Conservation (phyloP, 805 yeast species). For the Kregervanrija delftensis region DNA sequence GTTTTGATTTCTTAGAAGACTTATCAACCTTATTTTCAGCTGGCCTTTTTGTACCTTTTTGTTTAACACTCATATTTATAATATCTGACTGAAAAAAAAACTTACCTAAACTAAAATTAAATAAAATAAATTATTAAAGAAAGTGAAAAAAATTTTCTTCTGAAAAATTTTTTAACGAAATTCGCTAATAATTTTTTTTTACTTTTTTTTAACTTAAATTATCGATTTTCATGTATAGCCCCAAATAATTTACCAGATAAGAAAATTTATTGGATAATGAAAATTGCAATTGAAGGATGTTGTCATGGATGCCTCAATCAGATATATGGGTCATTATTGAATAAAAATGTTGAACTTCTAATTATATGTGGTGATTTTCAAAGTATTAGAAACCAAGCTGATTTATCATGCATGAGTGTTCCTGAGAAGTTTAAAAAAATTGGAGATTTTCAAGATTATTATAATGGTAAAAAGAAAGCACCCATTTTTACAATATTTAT, state of each 20-base stretch:
- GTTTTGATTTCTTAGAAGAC: constrained; percentile 12
- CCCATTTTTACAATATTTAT: constrained; percentile 76
- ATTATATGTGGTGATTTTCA: constrained; percentile 92
- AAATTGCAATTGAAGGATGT: constrained; percentile 79
- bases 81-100: neutral
- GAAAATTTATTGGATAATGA: constrained; percentile 8
- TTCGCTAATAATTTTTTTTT: neutral
- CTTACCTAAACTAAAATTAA: neutral
- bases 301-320: constrained; percentile 72
- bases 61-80: constrained; percentile 14
- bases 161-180: neutral
- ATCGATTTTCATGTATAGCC: too few species aligned
- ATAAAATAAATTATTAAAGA: neutral
- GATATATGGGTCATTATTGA: constrained; percentile 38
- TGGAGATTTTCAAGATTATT: constrained; percentile 79
- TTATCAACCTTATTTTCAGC: constrained; percentile 8
- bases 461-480: constrained; percentile 50
- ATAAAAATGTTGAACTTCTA: constrained; percentile 44
- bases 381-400: constrained; percentile 58
- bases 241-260: too few species aligned
- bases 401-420: constrained; percentile 63
- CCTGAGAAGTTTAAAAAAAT: constrained; percentile 68
- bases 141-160: neutral
- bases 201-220: neutral
- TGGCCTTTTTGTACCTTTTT: constrained; percentile 16